These are phyloP conservation scores for Sporothrix brasiliensis DNA, from an alignment of 2,329 filamentous ascomycete species.

Conservation along the genomic window DNA sequence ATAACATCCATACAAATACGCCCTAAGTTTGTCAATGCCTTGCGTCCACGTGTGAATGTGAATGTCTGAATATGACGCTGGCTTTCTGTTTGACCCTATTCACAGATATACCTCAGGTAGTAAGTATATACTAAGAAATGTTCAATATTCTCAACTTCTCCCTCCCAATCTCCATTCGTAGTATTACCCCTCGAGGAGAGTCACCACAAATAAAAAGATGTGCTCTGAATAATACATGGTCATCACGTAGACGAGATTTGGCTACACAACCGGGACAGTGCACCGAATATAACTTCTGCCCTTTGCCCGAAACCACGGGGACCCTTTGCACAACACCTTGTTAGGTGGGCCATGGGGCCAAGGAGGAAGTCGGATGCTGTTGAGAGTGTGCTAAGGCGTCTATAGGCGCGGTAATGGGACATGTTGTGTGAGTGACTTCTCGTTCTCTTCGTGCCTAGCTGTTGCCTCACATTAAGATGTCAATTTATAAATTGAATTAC, in stretches of 20 bases:
- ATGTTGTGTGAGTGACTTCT: too few species aligned
- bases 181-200: too few species aligned
- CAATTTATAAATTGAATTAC: not conserved
- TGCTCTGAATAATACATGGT: not conserved
- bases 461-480: too few species aligned
- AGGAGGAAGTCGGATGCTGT: not conserved
- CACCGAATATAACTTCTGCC: not conserved
- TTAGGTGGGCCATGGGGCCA: not conserved
- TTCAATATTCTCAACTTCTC: too few species aligned
- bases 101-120: not conserved
- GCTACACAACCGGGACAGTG: not conserved
- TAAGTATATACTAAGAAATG: too few species aligned
- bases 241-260: not conserved
- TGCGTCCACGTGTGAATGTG: not conserved
- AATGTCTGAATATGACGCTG: too few species aligned
- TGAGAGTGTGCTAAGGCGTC: too few species aligned
- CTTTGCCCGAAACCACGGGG: not conserved
- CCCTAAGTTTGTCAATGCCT: not conserved
- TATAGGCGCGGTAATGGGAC: too few species aligned
- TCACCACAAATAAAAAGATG: not conserved
- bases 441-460: too few species aligned
- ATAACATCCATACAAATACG: constrained; percentile 5
- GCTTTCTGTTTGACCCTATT: not conserved
- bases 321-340: not conserved
- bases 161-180: too few species aligned